These are phyloP conservation scores for Phytophthora tubulina DNA, from an alignment of 352 stramenopile species.

Conservation along the genomic window DNA sequence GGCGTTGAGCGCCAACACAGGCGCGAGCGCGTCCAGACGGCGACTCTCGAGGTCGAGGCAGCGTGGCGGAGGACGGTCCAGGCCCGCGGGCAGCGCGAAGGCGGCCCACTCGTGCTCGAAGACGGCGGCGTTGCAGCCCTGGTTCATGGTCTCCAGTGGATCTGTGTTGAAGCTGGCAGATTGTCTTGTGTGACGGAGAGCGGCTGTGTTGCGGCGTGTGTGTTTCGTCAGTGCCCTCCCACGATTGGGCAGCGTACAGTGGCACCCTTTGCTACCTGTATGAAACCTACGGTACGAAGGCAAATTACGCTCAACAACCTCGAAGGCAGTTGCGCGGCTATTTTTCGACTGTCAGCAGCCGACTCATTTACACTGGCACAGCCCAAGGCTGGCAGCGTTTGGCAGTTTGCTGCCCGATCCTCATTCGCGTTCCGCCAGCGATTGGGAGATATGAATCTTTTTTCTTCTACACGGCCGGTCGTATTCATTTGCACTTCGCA, in stretches of 20 bases:
- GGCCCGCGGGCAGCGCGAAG: conserved; percentile 28
- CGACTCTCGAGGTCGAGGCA: conserved; percentile 10
- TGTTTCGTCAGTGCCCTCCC: conserved; percentile 9
- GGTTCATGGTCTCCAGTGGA: conserved; percentile 18
- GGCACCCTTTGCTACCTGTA: background rate
- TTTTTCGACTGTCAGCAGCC: background rate
- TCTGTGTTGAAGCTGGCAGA: conserved; percentile 30
- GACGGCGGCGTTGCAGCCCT: conserved; percentile 27
- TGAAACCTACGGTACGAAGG: too few species aligned
- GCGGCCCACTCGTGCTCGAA: conserved; percentile 32
- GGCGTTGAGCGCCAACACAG: conserved; percentile 18
- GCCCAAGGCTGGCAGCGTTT: background rate
- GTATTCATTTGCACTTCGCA: background rate
- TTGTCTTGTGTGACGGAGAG: conserved; percentile 32
- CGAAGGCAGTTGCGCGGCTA: background rate
- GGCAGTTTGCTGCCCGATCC: conserved; percentile 2
- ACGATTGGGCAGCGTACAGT: conserved; percentile 9
- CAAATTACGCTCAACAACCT: too few species aligned
- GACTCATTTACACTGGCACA: background rate
- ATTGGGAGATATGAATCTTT: conserved; percentile 2
- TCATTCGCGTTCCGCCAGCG: background rate
- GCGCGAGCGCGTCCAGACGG: conserved; percentile 25
- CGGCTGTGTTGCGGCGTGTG: conserved; percentile 21
- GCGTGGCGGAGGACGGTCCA: conserved; percentile 25
- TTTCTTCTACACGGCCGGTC: conserved; percentile 22